Base-by-base conservation (phyloP, 805 yeast genomes). In the Myxozyma neotropica region DNA sequence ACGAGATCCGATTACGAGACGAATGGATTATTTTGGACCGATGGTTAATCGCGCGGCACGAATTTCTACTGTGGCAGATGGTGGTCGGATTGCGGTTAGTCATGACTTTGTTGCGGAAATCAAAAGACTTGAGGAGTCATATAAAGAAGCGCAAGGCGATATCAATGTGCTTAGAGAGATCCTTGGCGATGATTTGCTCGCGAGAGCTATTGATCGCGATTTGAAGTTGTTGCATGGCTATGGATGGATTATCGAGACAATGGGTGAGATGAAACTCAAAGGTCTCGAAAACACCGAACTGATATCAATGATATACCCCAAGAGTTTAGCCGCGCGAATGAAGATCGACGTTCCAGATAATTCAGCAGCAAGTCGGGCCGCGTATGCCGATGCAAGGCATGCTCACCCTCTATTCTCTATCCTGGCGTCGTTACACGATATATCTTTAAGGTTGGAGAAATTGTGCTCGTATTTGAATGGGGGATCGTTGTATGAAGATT, bases 21-120 rank as follows among this genome's bases (percentile, higher is more conserved):
- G 99, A 77, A 94, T 94, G 99, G 99, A 94, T 75, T 94, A 94
- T 74, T 88, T 94, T 68, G 99, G 99, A 0, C 99, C 99, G 0
- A 92, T 94, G 91, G 99, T 94, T 33, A 94, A 94, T 70, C 81
- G 96, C 53, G 89, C 99, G 0, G 86, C 98, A 1, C 81, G 99
- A 69, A 93, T 94, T 26, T 86, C 92, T 70, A 88, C 96, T 6
- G 88, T 89, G 52, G 99, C 99, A 0, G 96, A 90, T 73, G 99
- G 99, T 60, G 99, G 99, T n/a, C 97, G 93, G 73, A 89, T 93
- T 29, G 85, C 96, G 0, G 80, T 92, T 57, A 87, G 96, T 69
- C 80, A 85, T 6, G 97, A 93, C 72, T 89, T 90, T 69, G 77
- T 88, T 66, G 80, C 81, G 46, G 96, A 89, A 70, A 81, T 90